Percentiles rank a stretch among this genome's conserved stretches.
Evolutionary conservation across 2,329 filamentous ascomycete genomes (phyloP).

Genomic region (Didymella lethalis): DNA sequence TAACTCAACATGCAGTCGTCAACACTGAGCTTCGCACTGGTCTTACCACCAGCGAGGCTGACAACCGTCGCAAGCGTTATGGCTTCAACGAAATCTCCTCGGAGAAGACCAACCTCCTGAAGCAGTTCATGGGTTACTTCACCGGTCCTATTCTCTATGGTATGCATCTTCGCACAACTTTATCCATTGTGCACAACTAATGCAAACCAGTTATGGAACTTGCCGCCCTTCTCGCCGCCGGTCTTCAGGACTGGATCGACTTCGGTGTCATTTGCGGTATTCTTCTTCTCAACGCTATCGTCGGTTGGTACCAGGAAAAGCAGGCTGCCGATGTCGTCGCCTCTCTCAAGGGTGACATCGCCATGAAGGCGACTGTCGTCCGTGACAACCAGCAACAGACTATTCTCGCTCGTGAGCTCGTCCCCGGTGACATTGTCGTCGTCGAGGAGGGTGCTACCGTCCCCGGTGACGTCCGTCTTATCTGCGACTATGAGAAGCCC

Average conservation of each 20-base stretch:
- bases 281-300: constrained; percentile 75
- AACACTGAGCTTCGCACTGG: constrained; percentile 72
- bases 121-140: constrained; percentile 80
- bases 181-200: constrained; percentile 10
- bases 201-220: constrained; percentile 72
- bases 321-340: constrained; percentile 74
- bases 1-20: constrained; percentile 59
- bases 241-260: constrained; percentile 77
- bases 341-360: constrained; percentile 78
- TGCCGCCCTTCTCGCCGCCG: constrained; percentile 75
- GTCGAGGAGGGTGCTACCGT: constrained; percentile 76
- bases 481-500: constrained; percentile 74
- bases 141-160: constrained; percentile 78
- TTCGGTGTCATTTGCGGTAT: constrained; percentile 80
- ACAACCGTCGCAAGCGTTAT: constrained; percentile 68
- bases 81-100: constrained; percentile 76
- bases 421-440: constrained; percentile 77
- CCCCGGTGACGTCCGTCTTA: constrained; percentile 73
- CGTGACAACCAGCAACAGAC: constrained; percentile 72
- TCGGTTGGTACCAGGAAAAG: constrained; percentile 84
- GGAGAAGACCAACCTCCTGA: constrained; percentile 78
- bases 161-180: constrained; percentile 55
- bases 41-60: constrained; percentile 67
- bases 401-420: constrained; percentile 76
- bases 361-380: constrained; percentile 74